Evolutionary conservation across 345 rosid species (phyloP), one percentile per base, ranked within the genome.

Genomic region (Euclidium syriacum): DNA sequence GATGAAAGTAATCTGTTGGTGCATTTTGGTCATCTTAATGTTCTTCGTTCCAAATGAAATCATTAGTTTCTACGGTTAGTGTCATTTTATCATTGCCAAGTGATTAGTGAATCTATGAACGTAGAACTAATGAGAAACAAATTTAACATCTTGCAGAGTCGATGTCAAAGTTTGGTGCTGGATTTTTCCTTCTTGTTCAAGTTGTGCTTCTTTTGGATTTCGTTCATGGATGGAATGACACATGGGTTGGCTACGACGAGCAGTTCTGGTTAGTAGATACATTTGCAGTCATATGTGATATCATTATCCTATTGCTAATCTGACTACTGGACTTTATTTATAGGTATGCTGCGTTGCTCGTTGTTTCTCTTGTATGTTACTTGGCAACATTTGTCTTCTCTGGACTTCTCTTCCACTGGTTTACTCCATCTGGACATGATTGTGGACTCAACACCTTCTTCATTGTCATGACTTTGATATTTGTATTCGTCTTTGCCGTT

Each of bases 221-320:
- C 62, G 98, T 95, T 75, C 98, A 84, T 66, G 90, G 96, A 50
- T 95, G 99, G 99, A 95, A 95, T 84, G 97, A 95, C 75, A 90
- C 84, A 47, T 95, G 96, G 98, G 96, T 88, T 73, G 94, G 91
- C 74, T 95, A 95, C 33, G 86, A 83, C 20, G 96, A 95, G 74
- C 92, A 86, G 80, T 95, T 95, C 79, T 95, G 99, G 99, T 95
- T 62, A 83, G 99, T 81, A 8, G 25, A 19, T 34, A 26, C 36
- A 20, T 23, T 1, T 27, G 44, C 26, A 33, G 27, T 53, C 25
- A 5, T 44, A 27, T 66, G 22, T 17, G 35, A n/a, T 32, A 19
- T 55, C 6, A 30, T 63, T 17, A 71, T 60, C 22, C n/a, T 19
- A 56, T 44, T 23, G 35, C 22, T 23, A 18, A 32, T 33, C 41